These are phyloP conservation scores for Puccinia brachypodii DNA, from an alignment of 1,284 basidiomycete genomes.

Conservation along the genomic window DNA sequence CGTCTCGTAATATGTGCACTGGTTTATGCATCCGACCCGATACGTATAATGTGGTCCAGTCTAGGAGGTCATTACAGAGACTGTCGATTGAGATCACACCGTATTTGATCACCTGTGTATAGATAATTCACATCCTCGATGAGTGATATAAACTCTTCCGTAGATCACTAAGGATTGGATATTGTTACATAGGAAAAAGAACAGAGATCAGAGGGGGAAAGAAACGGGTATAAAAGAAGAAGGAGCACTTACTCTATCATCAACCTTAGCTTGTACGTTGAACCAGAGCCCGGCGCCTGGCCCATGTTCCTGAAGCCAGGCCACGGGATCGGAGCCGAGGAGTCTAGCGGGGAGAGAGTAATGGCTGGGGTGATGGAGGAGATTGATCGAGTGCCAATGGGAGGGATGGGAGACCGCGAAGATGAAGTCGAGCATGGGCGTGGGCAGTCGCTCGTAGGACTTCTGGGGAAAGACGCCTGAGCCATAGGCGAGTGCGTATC, in stretches of 20 bases:
- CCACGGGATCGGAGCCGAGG: constrained; percentile 75
- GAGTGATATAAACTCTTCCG: background rate
- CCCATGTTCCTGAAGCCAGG: constrained; percentile 67
- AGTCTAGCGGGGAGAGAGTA: constrained; percentile 82
- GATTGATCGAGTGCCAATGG: constrained; percentile 93
- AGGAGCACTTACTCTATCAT: constrained; percentile 67
- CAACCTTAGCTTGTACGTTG: constrained; percentile 80
- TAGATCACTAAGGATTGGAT: background rate
- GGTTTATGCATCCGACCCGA: constrained; percentile 98
- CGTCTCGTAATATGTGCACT: constrained; percentile 78
- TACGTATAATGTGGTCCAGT: constrained; percentile 91
- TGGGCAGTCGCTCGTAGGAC: constrained; percentile 63
- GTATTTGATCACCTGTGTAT: constrained; percentile 82
- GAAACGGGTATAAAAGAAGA: constrained; percentile 38
- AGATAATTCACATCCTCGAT: background rate
- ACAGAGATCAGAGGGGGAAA: background rate
- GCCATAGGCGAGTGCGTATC: constrained; percentile 93
- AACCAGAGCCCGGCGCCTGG: constrained; percentile 91
- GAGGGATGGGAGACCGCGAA: constrained; percentile 86
- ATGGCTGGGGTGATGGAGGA: constrained; percentile 82
- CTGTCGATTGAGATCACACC: constrained; percentile 91
- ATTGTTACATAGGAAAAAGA: background rate
- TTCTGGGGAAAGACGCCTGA: constrained; percentile 87
- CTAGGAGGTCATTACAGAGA: constrained; percentile 81
- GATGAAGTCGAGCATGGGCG: constrained; percentile 90